These are phyloP conservation scores for Boletus sp. DNA, from an alignment of 768 basidiomycete genomes.

Conservation along the genomic window DNA sequence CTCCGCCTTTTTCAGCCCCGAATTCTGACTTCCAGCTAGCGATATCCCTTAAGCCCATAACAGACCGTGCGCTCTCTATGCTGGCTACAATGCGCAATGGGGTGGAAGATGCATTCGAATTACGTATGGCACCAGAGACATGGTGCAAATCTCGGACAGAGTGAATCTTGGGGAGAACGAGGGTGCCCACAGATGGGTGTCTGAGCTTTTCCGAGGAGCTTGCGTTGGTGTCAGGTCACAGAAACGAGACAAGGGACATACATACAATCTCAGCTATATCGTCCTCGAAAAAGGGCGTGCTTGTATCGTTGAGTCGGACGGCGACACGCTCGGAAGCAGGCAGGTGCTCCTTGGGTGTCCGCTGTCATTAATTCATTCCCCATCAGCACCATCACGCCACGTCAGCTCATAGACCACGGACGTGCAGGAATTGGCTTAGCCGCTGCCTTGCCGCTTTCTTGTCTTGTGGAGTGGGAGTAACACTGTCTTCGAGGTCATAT, in stretches of 20 bases:
- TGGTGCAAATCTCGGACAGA: conserved; percentile 61
- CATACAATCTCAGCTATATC: conserved; percentile 63
- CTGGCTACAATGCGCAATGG: conserved; percentile 69
- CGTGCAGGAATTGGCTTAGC: conserved; percentile 55
- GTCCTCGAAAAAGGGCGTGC: conserved; percentile 61
- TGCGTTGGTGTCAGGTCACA: conserved; percentile 1
- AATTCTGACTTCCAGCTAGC: conserved; percentile 62
- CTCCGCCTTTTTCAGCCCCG: conserved; percentile 45
- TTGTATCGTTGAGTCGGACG: conserved; percentile 67
- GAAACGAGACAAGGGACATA: conserved; percentile 27
- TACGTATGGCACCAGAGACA: conserved; percentile 45
- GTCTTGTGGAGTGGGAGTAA: conserved; percentile 56
- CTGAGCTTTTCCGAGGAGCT: conserved; percentile 37
- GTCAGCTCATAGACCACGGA: conserved; percentile 28
- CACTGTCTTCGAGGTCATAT: conserved; percentile 89
- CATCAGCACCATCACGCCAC: conserved; percentile 10
- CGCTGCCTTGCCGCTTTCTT: conserved; percentile 59
- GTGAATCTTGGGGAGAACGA: conserved; percentile 87
- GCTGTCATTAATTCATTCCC: conserved; percentile 18
- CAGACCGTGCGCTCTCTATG: conserved; percentile 78
- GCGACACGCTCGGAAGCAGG: conserved; percentile 55
- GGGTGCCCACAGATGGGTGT: conserved; percentile 49
- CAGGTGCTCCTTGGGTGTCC: conserved; percentile 32
- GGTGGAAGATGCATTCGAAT: conserved; percentile 24
- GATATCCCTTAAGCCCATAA: conserved; percentile 68